These are phyloP conservation scores for Suillus luteus DNA, from an alignment of 768 basidiomycete species.

Conservation along the genomic window DNA sequence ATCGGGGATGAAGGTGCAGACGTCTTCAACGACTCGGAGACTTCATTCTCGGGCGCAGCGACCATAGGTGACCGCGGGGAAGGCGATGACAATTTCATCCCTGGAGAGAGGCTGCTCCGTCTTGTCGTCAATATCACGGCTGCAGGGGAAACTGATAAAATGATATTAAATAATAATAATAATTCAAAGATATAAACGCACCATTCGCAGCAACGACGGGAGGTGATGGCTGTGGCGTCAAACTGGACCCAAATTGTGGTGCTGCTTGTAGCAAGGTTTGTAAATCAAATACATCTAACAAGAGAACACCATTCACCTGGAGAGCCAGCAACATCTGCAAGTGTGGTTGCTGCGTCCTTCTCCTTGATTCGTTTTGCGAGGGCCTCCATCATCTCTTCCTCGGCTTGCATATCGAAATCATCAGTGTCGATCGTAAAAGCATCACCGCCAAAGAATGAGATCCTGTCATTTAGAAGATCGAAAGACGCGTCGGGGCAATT, in stretches of 20 bases:
- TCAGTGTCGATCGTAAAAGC: conserved; percentile 29
- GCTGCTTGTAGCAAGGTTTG: neutral
- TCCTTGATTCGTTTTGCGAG: conserved; percentile 17
- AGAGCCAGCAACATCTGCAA: neutral
- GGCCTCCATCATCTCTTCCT: conserved; percentile 27
- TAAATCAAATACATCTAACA: neutral
- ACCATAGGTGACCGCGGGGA: neutral
- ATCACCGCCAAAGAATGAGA: conserved; percentile 36
- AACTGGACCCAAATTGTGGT: neutral
- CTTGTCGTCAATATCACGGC: neutral
- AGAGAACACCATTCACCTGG: neutral
- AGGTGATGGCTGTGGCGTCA: neutral
- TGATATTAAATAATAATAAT: neutral
- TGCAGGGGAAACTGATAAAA: neutral
- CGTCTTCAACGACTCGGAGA: neutral
- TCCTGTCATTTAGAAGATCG: conserved; percentile 37
- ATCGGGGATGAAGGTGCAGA: neutral
- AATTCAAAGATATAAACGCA: neutral
- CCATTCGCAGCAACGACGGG: neutral
- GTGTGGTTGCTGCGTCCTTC: conserved; percentile 8
- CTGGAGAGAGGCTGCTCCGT: conserved; percentile 6
- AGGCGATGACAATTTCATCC: conserved; percentile 4
- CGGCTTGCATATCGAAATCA: conserved; percentile 27
- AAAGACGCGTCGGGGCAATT: conserved; percentile 37
- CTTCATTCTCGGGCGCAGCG: neutral